Evolutionary conservation across 164 flowering plant species (phyloP).

Genomic region (Euptelea pleiosperma): DNA sequence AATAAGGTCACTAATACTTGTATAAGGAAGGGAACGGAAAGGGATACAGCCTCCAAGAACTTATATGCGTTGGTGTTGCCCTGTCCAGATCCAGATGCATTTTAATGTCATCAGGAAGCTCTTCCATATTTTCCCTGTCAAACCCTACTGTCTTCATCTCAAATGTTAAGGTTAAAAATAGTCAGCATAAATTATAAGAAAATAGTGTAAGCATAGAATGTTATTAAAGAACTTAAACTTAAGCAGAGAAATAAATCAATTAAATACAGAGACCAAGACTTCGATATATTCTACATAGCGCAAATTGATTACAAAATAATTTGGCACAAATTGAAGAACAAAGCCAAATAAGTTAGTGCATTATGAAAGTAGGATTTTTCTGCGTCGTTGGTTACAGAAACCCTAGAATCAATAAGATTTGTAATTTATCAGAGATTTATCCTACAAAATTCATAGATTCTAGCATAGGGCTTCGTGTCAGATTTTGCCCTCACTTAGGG

Average conservation of each 20-base stretch:
- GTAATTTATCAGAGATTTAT: too few relatives aligned
- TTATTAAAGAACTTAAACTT: background rate
- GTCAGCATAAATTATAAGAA: background rate
- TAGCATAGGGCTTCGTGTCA: too few relatives aligned
- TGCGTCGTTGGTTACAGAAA: too few relatives aligned
- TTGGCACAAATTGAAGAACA: too few relatives aligned
- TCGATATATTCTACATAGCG: background rate
- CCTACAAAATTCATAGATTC: too few relatives aligned
- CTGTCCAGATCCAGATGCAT: slow-evolving; percentile 88
- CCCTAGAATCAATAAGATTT: too few relatives aligned
- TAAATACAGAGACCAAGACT: background rate
- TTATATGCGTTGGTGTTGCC: slow-evolving; percentile 70
- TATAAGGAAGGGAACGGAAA: background rate
- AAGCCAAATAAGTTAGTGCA: too few relatives aligned
- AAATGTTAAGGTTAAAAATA: background rate
- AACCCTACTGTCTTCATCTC: slow-evolving; percentile 51
- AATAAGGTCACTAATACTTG: background rate
- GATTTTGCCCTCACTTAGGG: too few relatives aligned
- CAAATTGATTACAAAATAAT: background rate
- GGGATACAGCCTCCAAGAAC: slow-evolving; percentile 77
- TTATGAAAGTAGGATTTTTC: too few relatives aligned
- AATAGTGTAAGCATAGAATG: background rate
- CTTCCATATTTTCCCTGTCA: slow-evolving; percentile 92
- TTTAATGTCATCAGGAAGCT: slow-evolving; percentile 89
- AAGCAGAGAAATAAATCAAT: background rate